Evolutionary conservation across 208 protist species (phyloP).

Genomic region (Wallacemonas rigidus): DNA sequence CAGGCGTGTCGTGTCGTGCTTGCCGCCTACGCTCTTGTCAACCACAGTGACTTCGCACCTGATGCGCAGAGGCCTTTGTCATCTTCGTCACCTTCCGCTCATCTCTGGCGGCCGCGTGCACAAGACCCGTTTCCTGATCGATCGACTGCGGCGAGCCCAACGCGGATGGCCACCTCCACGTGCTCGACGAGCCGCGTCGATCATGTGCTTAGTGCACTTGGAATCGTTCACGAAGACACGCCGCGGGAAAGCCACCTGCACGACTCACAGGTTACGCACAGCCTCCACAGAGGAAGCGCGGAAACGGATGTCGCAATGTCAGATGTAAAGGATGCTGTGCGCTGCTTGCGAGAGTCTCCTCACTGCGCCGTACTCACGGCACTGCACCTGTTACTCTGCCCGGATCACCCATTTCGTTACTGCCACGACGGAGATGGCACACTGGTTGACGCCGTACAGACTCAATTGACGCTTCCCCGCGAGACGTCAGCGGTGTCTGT

Average conservation of each 20-base stretch:
- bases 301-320: not conserved
- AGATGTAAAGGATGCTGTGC: not conserved
- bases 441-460: constrained; percentile 19
- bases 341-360: constrained; percentile 19
- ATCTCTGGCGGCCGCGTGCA: not conserved
- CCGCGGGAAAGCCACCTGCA: not conserved
- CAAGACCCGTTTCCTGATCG: no score
- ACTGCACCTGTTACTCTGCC: constrained; percentile 37
- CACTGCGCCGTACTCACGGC: constrained; percentile 31
- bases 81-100: not conserved
- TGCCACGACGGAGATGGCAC: constrained; percentile 34
- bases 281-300: not conserved
- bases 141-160: no score
- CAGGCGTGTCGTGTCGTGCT: constrained; percentile 41
- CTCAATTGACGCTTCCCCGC: not conserved
- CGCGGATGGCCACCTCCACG: no score
- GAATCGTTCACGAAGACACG: not conserved
- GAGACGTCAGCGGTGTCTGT: not conserved
- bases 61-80: not conserved
- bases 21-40: constrained; percentile 19
- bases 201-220: constrained; percentile 19
- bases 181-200: not conserved
- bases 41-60: not conserved
- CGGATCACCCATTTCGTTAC: constrained; percentile 10
- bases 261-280: not conserved